phyloP scores from a whole-genome alignment of 2,329 filamentous ascomycete genomes.

The Epichloe brachyelytri region DNA sequence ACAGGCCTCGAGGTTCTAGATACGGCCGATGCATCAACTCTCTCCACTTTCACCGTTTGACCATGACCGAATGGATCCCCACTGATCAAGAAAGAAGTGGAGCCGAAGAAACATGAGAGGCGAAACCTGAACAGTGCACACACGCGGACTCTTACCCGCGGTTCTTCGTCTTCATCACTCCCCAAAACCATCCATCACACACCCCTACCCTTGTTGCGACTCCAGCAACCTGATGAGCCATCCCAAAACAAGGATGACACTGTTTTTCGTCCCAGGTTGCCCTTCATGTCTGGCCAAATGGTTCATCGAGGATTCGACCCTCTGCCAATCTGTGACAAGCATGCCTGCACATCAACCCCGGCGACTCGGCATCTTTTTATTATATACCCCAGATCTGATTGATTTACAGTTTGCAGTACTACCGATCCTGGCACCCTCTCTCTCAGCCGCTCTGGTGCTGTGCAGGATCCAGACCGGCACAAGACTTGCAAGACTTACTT shows the following conservation, averaged over 20 bases:
- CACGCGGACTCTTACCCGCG: neutral
- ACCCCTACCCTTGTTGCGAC: neutral
- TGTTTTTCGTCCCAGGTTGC: constrained; percentile 7
- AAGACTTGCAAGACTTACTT: constrained; percentile 5
- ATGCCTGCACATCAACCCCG: constrained; percentile 3
- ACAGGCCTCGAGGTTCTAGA: constrained; percentile 8
- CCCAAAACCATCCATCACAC: neutral
- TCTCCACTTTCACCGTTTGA: constrained; percentile 10
- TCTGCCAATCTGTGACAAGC: constrained; percentile 11
- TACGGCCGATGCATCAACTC: constrained; percentile 11
- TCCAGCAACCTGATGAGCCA: neutral
- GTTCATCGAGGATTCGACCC: constrained; percentile 7
- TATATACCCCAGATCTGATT: constrained; percentile 11
- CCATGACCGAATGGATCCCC: constrained; percentile 7
- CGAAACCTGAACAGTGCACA: neutral
- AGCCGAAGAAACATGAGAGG: neutral
- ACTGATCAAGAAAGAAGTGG: constrained; percentile 14
- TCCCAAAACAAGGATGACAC: constrained; percentile 1
- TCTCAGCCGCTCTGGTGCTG: constrained; percentile 3
- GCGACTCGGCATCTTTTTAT: constrained; percentile 5
- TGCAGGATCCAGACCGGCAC: neutral
- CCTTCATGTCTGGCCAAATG: neutral
- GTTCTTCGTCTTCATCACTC: neutral
- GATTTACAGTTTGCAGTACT: constrained; percentile 6
- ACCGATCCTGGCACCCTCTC: neutral